phyloP scores from a whole-genome alignment of 306 rosid species.

The Crotalaria pallida region DNA sequence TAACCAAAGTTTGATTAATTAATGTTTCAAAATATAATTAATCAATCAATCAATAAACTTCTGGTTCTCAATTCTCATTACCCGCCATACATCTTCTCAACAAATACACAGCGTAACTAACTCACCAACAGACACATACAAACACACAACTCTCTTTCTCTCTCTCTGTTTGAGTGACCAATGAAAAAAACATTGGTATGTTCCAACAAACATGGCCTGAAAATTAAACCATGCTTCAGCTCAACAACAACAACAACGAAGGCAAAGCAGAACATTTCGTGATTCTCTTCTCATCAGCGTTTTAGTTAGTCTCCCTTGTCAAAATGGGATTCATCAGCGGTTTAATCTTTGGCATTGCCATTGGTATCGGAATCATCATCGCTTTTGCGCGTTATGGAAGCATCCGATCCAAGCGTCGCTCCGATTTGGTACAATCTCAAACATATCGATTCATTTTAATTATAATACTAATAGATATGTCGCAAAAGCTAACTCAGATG shows the following conservation, averaged over 20 bases:
- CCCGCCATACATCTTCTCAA: not conserved
- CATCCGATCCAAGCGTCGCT: slow-evolving; percentile 62
- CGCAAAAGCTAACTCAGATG: too few relatives aligned
- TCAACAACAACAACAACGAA: not conserved
- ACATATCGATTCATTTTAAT: not conserved
- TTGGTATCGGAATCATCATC: slow-evolving; percentile 57
- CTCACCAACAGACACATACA: slow-evolving; percentile 8
- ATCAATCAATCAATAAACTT: slow-evolving; percentile 4
- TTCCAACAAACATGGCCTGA: slow-evolving; percentile 20
- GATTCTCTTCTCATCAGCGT: slow-evolving; percentile 10
- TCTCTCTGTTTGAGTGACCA: not conserved
- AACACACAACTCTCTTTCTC: not conserved
- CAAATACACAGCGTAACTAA: slow-evolving; percentile 5
- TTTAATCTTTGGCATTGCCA: slow-evolving; percentile 52
- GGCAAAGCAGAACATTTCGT: not conserved
- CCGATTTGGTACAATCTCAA: slow-evolving; percentile 46
- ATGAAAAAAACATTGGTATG: slow-evolving; percentile 12
- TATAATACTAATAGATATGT: too few relatives aligned
- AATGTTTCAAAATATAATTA: not conserved
- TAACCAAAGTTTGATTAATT: not conserved
- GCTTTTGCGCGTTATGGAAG: slow-evolving; percentile 55
- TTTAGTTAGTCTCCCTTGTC: not conserved
- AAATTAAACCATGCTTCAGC: slow-evolving; percentile 15
- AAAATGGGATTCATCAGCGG: slow-evolving; percentile 65
- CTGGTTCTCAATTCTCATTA: not conserved